Evolutionary conservation across 192 early-diverging fungal species (phyloP).

Genomic region (Podochytrium sp.): DNA sequence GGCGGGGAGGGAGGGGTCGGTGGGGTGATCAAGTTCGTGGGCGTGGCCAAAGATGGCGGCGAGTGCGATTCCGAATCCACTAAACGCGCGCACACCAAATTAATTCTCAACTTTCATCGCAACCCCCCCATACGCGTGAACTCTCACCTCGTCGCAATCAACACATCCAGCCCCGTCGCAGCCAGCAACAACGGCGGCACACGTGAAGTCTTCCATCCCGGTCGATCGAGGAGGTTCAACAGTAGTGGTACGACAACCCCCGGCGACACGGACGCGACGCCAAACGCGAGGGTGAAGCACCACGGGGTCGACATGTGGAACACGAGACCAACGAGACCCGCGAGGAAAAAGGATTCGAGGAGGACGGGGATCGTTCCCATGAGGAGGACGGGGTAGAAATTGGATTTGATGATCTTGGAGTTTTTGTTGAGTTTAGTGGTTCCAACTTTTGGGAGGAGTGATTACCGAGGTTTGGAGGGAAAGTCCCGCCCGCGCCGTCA

Average conservation of each 20-base stretch:
- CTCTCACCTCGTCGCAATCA: slow-evolving; percentile 33
- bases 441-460: background rate
- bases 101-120: no score
- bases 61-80: slow-evolving; percentile 42
- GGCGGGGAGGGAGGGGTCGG: background rate
- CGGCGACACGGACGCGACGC: slow-evolving; percentile 41
- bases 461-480: slow-evolving; percentile 20
- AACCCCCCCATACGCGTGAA: background rate
- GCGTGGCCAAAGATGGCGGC: slow-evolving; percentile 39
- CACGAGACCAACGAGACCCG: slow-evolving; percentile 1
- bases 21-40: slow-evolving; percentile 23
- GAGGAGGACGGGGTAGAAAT: slow-evolving; percentile 21
- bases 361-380: slow-evolving; percentile 41
- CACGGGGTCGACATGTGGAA: slow-evolving; percentile 38
- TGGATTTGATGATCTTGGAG: slow-evolving; percentile 3
- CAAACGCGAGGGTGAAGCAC: slow-evolving; percentile 42
- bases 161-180: slow-evolving; percentile 36
- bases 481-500: slow-evolving; percentile 41
- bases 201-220: slow-evolving; percentile 33
- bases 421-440: no score
- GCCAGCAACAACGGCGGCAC: slow-evolving; percentile 39
- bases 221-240: slow-evolving; percentile 32
- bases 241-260: slow-evolving; percentile 47
- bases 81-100: slow-evolving; percentile 14
- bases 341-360: slow-evolving; percentile 33